phyloP scores from a whole-genome alignment of 352 stramenopile species.

The Phytopythium sindhum region DNA sequence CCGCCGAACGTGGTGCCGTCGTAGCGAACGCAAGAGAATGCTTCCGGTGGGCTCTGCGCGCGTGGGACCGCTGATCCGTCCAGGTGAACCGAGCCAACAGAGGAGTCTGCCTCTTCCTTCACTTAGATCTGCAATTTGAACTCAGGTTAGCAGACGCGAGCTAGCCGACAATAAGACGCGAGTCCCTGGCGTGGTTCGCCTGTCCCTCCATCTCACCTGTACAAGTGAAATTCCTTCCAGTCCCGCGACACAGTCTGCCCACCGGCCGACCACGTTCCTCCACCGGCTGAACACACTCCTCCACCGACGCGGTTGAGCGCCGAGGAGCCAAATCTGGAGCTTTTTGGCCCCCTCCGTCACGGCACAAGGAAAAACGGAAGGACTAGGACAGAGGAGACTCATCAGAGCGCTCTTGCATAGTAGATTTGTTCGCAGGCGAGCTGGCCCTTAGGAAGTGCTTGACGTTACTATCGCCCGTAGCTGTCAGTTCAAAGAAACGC shows the following conservation, averaged over 20 bases:
- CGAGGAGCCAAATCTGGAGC: conserved; percentile 2
- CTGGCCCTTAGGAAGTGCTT: neutral
- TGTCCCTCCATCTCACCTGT: conserved; percentile 1
- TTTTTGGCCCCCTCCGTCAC: neutral
- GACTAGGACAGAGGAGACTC: conserved; percentile 1
- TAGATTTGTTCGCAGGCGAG: neutral
- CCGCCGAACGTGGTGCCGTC: neutral
- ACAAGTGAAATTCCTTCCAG: neutral
- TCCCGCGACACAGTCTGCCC: neutral
- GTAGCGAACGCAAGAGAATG: neutral
- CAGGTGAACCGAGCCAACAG: neutral
- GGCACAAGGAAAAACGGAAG: neutral
- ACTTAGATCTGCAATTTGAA: conserved; percentile 1
- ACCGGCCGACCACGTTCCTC: neutral
- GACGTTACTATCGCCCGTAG: neutral
- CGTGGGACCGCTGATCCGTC: neutral
- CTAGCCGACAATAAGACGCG: neutral
- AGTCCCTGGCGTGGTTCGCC: neutral
- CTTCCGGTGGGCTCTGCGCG: neutral
- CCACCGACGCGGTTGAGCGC: neutral
- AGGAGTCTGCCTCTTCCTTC: neutral
- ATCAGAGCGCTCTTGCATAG: neutral
- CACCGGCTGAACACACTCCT: neutral
- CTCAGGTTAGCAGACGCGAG: conserved; percentile 1
- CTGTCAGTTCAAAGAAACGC: conserved; percentile 1